Conservation (phyloP, 345 rosid genomes). For the Firmiana major region DNA sequence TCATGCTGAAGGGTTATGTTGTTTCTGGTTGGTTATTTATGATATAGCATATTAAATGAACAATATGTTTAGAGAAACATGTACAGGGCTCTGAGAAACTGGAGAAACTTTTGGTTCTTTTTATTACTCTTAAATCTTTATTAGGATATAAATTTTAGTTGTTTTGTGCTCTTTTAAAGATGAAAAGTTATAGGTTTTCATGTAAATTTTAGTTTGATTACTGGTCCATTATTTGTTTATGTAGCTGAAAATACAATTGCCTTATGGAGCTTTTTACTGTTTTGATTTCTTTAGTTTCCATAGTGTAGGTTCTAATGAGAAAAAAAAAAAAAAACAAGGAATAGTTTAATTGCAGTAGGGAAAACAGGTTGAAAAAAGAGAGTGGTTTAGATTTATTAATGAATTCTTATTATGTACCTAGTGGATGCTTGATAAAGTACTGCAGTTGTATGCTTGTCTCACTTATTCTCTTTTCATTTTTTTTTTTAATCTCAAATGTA, state of each 20-base stretch:
- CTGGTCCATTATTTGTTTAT: neutral
- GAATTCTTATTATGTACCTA: neutral
- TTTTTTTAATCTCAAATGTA: too few species aligned
- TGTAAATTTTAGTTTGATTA: neutral
- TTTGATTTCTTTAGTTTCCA: neutral
- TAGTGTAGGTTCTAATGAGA: neutral
- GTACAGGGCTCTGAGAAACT: neutral
- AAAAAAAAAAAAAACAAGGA: neutral
- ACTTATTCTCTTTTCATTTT: too few species aligned
- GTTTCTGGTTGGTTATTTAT: neutral
- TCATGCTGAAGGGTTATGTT: neutral
- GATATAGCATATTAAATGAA: neutral
- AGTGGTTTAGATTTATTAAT: neutral
- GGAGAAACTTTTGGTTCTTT: neutral
- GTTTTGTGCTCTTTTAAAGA: neutral
- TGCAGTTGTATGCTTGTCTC: too few species aligned
- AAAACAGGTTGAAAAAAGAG: neutral
- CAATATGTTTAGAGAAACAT: neutral
- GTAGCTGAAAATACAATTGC: neutral
- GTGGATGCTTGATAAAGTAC: neutral
- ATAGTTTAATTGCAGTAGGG: neutral
- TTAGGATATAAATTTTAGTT: neutral
- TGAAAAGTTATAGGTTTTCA: neutral
- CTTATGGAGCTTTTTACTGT: neutral
- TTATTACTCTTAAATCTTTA: neutral